phyloP scores from a whole-genome alignment of 805 yeast species.

The Teunomyces funiuensis region DNA sequence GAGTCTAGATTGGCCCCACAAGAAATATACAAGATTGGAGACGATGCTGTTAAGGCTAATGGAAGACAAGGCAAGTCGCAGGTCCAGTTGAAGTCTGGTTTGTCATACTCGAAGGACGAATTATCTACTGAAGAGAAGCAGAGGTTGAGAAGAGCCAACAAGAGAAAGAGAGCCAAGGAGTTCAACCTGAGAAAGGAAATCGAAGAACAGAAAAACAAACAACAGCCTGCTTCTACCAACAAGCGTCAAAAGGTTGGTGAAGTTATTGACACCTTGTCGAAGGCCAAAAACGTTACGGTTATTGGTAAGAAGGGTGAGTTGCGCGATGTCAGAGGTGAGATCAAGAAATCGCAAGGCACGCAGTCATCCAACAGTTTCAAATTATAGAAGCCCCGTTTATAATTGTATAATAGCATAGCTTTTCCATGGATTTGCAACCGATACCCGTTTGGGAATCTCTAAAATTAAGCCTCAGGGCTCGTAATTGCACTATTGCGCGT shows the following conservation, averaged over 20 bases:
- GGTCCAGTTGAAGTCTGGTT: slow-evolving; percentile 72
- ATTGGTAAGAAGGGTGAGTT: slow-evolving; percentile 75
- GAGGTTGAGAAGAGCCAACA: slow-evolving; percentile 80
- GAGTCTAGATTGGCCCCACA: slow-evolving; percentile 89
- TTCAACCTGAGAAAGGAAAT: slow-evolving; percentile 35
- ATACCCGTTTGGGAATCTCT: background rate
- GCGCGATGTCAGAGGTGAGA: slow-evolving; percentile 70
- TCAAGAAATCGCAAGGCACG: slow-evolving; percentile 44
- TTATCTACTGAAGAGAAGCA: slow-evolving; percentile 81
- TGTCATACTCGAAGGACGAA: slow-evolving; percentile 79
- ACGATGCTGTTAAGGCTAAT: slow-evolving; percentile 30
- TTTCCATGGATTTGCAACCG: background rate
- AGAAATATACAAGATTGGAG: slow-evolving; percentile 69
- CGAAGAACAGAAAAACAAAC: slow-evolving; percentile 27
- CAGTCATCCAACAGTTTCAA: slow-evolving; percentile 29
- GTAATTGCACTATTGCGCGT: no score
- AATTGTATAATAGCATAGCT: slow-evolving; percentile 1
- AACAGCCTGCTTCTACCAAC: slow-evolving; percentile 29
- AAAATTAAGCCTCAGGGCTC: background rate
- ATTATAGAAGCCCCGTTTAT: slow-evolving; percentile 14
- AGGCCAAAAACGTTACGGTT: slow-evolving; percentile 75
- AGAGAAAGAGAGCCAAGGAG: slow-evolving; percentile 71
- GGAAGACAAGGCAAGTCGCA: slow-evolving; percentile 44
- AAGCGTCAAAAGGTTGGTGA: slow-evolving; percentile 58
- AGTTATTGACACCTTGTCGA: slow-evolving; percentile 67